Conservation (phyloP, 1,139 yeast genomes). For the Suhomyces guaymorum region DNA sequence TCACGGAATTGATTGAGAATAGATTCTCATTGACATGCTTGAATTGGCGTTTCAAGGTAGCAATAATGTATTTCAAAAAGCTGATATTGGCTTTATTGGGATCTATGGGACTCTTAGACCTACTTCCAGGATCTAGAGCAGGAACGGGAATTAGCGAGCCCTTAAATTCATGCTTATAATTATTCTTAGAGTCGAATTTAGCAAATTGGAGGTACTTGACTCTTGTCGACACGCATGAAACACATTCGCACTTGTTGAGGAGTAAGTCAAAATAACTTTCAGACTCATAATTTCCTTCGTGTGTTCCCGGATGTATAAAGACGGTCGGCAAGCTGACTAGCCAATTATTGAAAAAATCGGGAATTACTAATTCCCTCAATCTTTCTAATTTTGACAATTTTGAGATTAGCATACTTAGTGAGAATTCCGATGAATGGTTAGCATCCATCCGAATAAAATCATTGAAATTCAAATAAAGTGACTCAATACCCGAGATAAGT, state of each 20-base stretch:
- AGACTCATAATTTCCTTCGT: background rate
- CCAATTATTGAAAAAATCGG: constrained; percentile 32
- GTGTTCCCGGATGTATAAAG: constrained; percentile 7
- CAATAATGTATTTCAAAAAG: constrained; percentile 23
- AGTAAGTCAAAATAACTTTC: constrained; percentile 20
- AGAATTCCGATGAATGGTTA: constrained; percentile 12
- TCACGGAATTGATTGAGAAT: constrained; percentile 24
- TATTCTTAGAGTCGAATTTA: constrained; percentile 19
- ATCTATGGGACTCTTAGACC: constrained; percentile 11
- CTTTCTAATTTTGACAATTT: constrained; percentile 13
- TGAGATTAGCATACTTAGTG: constrained; percentile 13
- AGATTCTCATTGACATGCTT: constrained; percentile 22
- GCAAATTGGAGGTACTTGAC: constrained; percentile 19
- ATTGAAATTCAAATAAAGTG: constrained; percentile 24
- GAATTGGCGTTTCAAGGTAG: constrained; percentile 24
- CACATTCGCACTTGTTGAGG: constrained; percentile 25
- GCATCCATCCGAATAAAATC: constrained; percentile 22
- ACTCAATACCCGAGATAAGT: constrained; percentile 16
- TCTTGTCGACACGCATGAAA: constrained; percentile 20
- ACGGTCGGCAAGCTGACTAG: constrained; percentile 17
- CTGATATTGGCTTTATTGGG: constrained; percentile 17
- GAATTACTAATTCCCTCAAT: constrained; percentile 21
- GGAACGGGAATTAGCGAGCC: constrained; percentile 7
- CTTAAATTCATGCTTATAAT: constrained; percentile 22
- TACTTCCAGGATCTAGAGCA: constrained; percentile 2